These are phyloP conservation scores for Colletotrichum karsti DNA, from an alignment of 2,329 filamentous ascomycete species.

Conservation along the genomic window DNA sequence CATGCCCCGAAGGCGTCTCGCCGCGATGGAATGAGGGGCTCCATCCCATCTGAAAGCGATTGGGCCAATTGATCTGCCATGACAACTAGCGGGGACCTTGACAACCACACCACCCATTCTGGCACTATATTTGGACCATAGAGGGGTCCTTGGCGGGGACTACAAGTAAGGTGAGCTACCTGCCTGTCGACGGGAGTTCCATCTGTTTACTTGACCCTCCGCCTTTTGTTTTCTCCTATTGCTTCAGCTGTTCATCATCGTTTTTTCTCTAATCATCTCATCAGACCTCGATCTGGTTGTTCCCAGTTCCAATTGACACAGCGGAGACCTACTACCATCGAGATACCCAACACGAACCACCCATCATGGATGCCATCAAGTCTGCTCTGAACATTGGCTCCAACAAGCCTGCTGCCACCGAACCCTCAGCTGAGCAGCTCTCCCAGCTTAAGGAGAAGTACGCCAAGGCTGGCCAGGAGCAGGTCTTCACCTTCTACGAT, in stretches of 20 bases:
- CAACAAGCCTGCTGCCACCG: constrained; percentile 46
- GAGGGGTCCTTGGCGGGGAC: constrained; percentile 28
- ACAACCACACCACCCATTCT: constrained; percentile 14
- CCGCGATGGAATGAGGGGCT: constrained; percentile 21
- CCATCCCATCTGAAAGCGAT: constrained; percentile 20
- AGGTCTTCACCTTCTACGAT: constrained; percentile 88
- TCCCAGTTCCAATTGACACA: background rate
- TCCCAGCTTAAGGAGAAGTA: constrained; percentile 77
- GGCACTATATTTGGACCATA: constrained; percentile 26
- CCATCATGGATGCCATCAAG: constrained; percentile 55
- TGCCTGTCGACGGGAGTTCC: background rate
- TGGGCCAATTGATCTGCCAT: constrained; percentile 13
- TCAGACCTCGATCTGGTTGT: background rate
- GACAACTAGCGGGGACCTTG: constrained; percentile 23
- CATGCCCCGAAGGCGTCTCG: constrained; percentile 19
- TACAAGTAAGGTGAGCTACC: constrained; percentile 28
- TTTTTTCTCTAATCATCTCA: background rate
- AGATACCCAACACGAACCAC: background rate
- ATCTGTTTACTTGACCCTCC: constrained; percentile 14
- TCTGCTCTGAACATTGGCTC: constrained; percentile 47
- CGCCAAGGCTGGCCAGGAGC: constrained; percentile 77
- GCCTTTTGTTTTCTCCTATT: constrained; percentile 10
- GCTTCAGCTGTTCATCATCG: background rate
- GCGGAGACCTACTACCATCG: background rate
- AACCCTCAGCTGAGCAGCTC: constrained; percentile 73